Evolutionary conservation across 2,329 filamentous ascomycete species (phyloP).

Genomic region (Botrytis byssoidea): DNA sequence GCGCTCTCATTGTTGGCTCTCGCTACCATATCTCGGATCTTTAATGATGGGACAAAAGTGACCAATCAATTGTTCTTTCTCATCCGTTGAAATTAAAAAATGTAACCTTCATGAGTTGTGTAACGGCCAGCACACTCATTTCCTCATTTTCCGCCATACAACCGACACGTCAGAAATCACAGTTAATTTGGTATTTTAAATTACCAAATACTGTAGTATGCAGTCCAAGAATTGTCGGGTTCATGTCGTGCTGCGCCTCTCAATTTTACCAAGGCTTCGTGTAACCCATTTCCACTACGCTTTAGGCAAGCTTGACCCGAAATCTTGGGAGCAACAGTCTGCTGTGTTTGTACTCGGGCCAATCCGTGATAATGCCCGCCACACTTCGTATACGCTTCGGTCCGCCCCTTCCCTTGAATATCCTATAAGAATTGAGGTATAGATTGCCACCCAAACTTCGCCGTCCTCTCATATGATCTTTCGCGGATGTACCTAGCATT

Average conservation of each 20-base stretch:
- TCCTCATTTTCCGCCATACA: constrained; percentile 9
- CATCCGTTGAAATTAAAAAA: constrained; percentile 14
- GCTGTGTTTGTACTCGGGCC: constrained; percentile 18
- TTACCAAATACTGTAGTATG: constrained; percentile 14
- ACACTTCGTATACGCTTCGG: constrained; percentile 15
- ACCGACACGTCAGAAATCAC: constrained; percentile 21
- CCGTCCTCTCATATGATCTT: neutral
- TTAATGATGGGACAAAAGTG: neutral
- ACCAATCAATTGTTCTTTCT: constrained; percentile 11
- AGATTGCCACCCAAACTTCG: neutral
- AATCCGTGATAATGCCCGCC: constrained; percentile 12
- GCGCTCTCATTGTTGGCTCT: constrained; percentile 8
- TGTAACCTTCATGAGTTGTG: constrained; percentile 20
- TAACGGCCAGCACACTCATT: constrained; percentile 18
- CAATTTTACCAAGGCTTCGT: constrained; percentile 3
- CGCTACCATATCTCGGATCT: constrained; percentile 20
- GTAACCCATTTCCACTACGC: constrained; percentile 5
- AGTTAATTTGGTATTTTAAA: constrained; percentile 10
- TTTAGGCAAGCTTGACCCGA: constrained; percentile 22
- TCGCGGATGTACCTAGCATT: constrained; percentile 7
- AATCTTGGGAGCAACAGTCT: constrained; percentile 20
- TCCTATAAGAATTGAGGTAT: constrained; percentile 9
- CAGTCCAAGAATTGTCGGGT: constrained; percentile 20
- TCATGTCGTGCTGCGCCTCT: constrained; percentile 21
- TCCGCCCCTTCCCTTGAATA: constrained; percentile 7